phyloP scores from a whole-genome alignment of 495 filamentous ascomycete genomes.

The Evernia prunastri region DNA sequence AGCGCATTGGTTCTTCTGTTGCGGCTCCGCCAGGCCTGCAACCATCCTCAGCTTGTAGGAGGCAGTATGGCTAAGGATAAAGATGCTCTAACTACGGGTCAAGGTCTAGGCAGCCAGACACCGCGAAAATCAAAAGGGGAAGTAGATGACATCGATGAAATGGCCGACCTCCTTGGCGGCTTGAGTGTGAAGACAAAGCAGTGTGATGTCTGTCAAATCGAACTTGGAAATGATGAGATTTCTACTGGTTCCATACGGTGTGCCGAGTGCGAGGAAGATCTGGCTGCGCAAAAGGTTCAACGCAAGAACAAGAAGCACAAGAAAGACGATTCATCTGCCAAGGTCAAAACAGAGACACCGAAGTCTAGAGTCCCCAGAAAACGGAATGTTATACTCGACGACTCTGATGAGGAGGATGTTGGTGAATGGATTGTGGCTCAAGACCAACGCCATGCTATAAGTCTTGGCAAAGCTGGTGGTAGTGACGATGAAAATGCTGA shows the following conservation, averaged over 20 bases:
- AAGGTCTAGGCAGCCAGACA: conserved; percentile 39
- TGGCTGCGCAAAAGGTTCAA: conserved; percentile 40
- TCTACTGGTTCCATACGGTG: conserved; percentile 58
- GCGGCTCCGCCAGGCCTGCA: conserved; percentile 85
- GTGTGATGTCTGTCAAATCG: conserved; percentile 80
- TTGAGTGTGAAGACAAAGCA: conserved; percentile 73
- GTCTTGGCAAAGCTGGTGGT: conserved; percentile 71
- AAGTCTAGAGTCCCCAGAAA: conserved; percentile 44
- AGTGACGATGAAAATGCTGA: conserved; percentile 80
- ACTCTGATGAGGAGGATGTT: conserved; percentile 62
- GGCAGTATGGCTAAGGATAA: conserved; percentile 79
- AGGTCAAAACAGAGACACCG: conserved; percentile 25
- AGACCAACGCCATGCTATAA: conserved; percentile 46
- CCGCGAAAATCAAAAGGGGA: conserved; percentile 40
- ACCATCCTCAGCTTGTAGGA: conserved; percentile 82
- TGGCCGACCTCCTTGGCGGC: conserved; percentile 79
- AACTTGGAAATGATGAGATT: conserved; percentile 54
- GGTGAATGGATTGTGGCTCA: conserved; percentile 71
- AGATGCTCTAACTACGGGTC: conserved; percentile 67
- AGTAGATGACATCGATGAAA: conserved; percentile 63
- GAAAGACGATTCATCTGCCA: conserved; percentile 32
- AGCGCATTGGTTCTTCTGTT: conserved; percentile 82
- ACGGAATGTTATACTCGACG: conserved; percentile 51
- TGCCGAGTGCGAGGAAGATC: conserved; percentile 62
- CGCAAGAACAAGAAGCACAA: conserved; percentile 44